Evolutionary conservation across 2,329 filamentous ascomycete genomes (phyloP).

Genomic region (Phialophora macrospora): DNA sequence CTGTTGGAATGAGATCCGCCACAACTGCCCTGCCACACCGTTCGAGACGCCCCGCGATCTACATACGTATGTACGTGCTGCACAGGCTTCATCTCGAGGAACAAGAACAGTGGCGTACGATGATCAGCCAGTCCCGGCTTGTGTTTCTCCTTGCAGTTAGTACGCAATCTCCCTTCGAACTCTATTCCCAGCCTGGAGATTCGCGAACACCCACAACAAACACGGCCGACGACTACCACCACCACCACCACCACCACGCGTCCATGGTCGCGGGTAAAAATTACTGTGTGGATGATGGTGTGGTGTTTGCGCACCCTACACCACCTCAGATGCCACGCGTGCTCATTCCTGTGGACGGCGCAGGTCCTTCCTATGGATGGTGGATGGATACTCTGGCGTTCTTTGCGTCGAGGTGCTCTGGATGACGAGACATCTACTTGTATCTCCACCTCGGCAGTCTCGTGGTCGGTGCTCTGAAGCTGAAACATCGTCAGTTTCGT

Average conservation of each 20-base stretch:
- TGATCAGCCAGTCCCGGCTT: not conserved
- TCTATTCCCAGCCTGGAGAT: slow-evolving; percentile 6
- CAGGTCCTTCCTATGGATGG: no score
- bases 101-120: not conserved
- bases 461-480: no score
- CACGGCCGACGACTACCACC: no score
- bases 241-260: not conserved
- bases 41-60: no score
- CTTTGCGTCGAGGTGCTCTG: not conserved
- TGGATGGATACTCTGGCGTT: not conserved
- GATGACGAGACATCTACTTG: no score
- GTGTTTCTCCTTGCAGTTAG: slow-evolving; percentile 9
- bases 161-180: slow-evolving; percentile 15
- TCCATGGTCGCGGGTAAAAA: no score
- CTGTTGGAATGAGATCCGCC: no score
- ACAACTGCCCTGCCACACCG: no score
- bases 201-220: slow-evolving; percentile 4
- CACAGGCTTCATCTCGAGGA: not conserved
- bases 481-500: not conserved
- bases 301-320: not conserved
- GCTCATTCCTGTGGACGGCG: not conserved
- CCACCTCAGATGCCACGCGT: not conserved
- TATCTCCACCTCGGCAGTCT: not conserved
- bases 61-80: no score
- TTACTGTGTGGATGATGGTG: no score